phyloP scores from a whole-genome alignment of 1,139 yeast genomes.

The Kluyveromyces sp. region DNA sequence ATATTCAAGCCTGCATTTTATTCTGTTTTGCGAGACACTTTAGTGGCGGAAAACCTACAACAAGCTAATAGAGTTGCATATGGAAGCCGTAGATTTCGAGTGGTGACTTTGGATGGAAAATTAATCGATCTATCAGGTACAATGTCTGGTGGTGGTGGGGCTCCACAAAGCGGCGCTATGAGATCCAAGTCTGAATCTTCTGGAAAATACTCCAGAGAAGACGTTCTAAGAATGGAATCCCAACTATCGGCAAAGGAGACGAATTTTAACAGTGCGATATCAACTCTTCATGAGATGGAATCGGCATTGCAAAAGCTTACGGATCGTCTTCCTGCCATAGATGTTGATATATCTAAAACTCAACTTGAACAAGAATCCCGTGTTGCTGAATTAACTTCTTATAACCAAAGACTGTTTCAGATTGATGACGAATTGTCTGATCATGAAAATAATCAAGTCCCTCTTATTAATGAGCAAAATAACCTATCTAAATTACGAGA shows the following conservation, averaged over 20 bases:
- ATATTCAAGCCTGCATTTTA: conserved; percentile 84
- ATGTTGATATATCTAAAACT: conserved; percentile 50
- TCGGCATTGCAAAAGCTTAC: conserved; percentile 48
- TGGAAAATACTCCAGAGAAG: conserved; percentile 40
- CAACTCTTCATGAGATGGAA: conserved; percentile 53
- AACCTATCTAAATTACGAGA: conserved; percentile 15
- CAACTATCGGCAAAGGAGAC: conserved; percentile 51
- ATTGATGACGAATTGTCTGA: conserved; percentile 14
- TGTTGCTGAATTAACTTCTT: conserved; percentile 27
- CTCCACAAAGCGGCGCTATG: conserved; percentile 41
- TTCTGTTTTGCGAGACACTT: conserved; percentile 76
- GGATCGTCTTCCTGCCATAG: conserved; percentile 66
- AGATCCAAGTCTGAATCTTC: conserved; percentile 23
- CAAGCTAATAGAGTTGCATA: conserved; percentile 88
- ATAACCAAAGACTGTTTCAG: conserved; percentile 28
- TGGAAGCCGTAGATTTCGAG: conserved; percentile 74
- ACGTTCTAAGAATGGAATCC: conserved; percentile 46
- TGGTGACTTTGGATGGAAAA: conserved; percentile 89
- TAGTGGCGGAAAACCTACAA: conserved; percentile 70
- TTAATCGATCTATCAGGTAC: conserved; percentile 94
- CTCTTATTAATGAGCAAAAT: conserved; percentile 35
- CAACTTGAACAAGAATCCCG: conserved; percentile 61
- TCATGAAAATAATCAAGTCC: conserved; percentile 19
- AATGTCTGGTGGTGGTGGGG: conserved; percentile 91
- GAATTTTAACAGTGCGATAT: conserved; percentile 44